Conservation (phyloP, 495 filamentous ascomycete genomes). For the Penicillium angulare region DNA sequence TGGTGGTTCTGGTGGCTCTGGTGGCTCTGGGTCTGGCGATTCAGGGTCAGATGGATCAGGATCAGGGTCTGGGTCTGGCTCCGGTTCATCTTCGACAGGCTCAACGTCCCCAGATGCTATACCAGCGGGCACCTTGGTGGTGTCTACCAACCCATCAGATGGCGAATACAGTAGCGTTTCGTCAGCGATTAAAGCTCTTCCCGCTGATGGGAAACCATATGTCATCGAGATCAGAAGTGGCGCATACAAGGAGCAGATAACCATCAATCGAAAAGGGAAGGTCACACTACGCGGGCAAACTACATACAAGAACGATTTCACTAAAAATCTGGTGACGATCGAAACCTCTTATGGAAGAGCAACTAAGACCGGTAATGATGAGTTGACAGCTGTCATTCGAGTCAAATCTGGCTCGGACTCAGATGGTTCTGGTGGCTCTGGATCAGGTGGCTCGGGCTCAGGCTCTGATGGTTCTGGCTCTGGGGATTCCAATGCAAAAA, state of each 20-base stretch:
- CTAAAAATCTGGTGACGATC: conserved; percentile 4
- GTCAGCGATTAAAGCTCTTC: not conserved
- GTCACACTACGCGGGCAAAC: conserved; percentile 1
- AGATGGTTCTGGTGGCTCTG: no score
- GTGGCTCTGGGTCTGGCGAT: not conserved
- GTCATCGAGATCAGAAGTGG: not conserved
- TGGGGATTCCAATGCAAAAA: not conserved
- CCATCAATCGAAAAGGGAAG: not conserved
- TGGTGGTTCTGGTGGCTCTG: not conserved
- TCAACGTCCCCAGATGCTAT: not conserved
- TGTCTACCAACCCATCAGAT: not conserved
- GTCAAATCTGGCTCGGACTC: no score
- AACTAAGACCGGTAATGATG: not conserved
- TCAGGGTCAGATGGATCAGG: not conserved
- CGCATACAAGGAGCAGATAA: conserved; percentile 4
- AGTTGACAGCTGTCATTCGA: not conserved
- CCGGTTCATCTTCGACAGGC: not conserved
- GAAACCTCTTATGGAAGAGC: not conserved
- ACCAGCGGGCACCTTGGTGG: not conserved
- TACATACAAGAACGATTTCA: conserved; percentile 3
- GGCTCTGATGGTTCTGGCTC: no score
- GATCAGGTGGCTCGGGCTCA: no score
- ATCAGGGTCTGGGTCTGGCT: not conserved
- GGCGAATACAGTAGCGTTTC: conserved; percentile 1
- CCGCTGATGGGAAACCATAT: not conserved